Evolutionary conservation across 2,329 filamentous ascomycete genomes (phyloP), one percentile per base, ranked within the genome.

Genomic region (Zymoseptoria tritici): DNA sequence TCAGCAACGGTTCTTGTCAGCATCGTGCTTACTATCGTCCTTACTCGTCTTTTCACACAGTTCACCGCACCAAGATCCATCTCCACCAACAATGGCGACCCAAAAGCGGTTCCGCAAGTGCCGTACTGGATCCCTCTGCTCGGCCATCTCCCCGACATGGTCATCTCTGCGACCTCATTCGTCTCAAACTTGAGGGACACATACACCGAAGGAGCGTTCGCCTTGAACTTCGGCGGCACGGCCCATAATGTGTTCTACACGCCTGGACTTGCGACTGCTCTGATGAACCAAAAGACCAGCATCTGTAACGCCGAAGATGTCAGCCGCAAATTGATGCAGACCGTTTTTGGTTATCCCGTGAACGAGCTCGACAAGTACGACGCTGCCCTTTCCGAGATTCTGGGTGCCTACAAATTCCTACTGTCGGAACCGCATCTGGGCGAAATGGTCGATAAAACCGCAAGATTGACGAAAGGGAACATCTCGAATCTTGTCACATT

Each of bases 61-160:
- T n/a, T 51, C 49, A 20, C n/a, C n/a, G 19, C 49, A 51, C 49
- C 19, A 7, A 42, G 36, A 16, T 42, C 36, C 11, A 62, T 61
- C 52, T 49, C 58, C 13, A 20, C 54, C 13, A 49, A 46, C 22
- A 29, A 60, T 21, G 58, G 71, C 65, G 70, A 67, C 55, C 58
- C 64, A 20, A 61, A 64, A 42, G 65, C 61, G 24, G 59, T 66
- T 6, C 65, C 67, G 64, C 72, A 72, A 57, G 76, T 82, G 61
- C 79, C 79, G 71, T 86, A 86, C 71, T 87, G 82, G 81, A 70
- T 86, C 7, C 84, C 84, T 1, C 75, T 80, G 56, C 42, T 86
- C 8, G 81, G 83, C 49, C 82, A 87, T 73, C 75, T 79, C 6
- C 65, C 80, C 20, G 80, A 84, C 64, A 74, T 78, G 64, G 70